Base-by-base conservation (phyloP, 2,329 filamentous ascomycete species). In the Alternaria tenuissima region DNA sequence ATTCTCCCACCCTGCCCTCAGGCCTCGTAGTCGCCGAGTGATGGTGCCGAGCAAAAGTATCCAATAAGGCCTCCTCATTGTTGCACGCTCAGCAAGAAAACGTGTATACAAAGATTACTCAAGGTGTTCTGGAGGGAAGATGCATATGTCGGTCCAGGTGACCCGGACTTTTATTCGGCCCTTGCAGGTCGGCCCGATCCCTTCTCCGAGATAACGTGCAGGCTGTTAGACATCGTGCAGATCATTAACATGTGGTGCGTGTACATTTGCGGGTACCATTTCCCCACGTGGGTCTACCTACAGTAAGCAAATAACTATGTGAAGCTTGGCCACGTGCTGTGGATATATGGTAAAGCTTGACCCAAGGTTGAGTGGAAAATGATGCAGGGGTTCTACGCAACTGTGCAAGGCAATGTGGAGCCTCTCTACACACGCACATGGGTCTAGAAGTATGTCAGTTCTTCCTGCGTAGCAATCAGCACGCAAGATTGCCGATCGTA, bases 141-240 rank as follows among this genome's bases (percentile, higher is more conserved):
- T 5, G 26, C 36, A 7, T 26, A 28, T 26, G 7, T 41, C 34
- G n/a, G 20, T 47, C 16, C 43, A 55, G n/a, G 28, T 57, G 28
- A 28, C 22, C 39, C 9, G 55, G n/a, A 16, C 8, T 14, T 46
- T 30, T n/a, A 46, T 53, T 52, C 48, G 48, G 55, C 30, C 55
- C 55, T 53, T 39, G 55, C 24, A 18, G n/a, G 24, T 57, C 47
- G 48, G 55, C 18, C 55, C 48, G 55, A 57, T 39, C 11, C 9
- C 6, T 7, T 28, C 30, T 28, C 54, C 38, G 46, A 44, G 18
- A 43, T 43, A 34, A 24, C 16, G 20, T 43, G 47, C 28, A 52
- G 6, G 24, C 24, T 26, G 24, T 26, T 26, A 26, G 24, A 26
- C 24, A 26, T 26, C 24, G 24, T 26, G 24, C 24, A 26, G 28